Conservation (phyloP, 495 filamentous ascomycete species). For the Aspergillus indologenus region DNA sequence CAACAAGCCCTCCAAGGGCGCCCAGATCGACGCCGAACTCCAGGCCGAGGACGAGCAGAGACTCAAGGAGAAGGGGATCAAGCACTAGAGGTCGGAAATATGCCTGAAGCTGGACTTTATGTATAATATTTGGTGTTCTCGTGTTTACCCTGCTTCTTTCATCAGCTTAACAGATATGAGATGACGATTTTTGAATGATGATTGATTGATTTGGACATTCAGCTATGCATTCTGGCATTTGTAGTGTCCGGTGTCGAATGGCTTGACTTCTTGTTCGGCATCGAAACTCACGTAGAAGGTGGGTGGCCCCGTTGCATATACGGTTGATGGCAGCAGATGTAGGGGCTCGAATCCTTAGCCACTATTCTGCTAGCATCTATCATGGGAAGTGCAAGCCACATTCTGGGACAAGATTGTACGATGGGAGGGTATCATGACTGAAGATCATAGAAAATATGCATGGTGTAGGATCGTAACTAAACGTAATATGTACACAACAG, state of each 20-base stretch:
- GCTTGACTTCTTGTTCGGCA: too few relatives aligned
- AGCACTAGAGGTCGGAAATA: constrained; percentile 27
- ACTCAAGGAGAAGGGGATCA: constrained; percentile 58
- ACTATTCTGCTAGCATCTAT: too few relatives aligned
- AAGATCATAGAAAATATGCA: too few relatives aligned
- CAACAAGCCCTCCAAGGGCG: constrained; percentile 67
- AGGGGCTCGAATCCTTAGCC: too few relatives aligned
- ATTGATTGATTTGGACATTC: background rate
- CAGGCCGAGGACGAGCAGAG: constrained; percentile 66
- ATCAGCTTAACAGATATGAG: constrained; percentile 5
- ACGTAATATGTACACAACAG: constrained; percentile 8
- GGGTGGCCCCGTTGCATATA: too few relatives aligned
- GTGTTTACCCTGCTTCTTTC: background rate
- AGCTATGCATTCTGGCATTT: too few relatives aligned
- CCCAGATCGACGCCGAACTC: constrained; percentile 67
- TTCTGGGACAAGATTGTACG: too few relatives aligned
- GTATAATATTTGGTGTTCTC: background rate
- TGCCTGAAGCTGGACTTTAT: background rate
- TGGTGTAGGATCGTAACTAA: background rate
- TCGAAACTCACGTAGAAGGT: too few relatives aligned
- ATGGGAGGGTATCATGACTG: too few relatives aligned
- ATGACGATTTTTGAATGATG: constrained; percentile 12
- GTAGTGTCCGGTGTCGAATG: too few relatives aligned
- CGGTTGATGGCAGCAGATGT: too few relatives aligned
- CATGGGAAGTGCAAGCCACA: too few relatives aligned